Evolutionary conservation across 441 rosid species (phyloP).

Genomic region (Erodium trifolium): DNA sequence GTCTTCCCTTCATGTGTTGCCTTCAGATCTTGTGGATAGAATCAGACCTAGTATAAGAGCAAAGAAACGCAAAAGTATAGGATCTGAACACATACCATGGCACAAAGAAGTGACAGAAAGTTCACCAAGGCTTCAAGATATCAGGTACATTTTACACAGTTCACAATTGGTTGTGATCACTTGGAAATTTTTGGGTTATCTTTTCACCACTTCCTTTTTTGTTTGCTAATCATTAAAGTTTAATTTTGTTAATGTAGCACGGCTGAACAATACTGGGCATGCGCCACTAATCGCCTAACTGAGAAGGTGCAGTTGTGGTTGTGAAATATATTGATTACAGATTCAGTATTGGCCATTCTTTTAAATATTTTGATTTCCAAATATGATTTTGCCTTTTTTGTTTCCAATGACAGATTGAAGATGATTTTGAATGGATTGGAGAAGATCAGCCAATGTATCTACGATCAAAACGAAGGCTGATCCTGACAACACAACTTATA

Average conservation of each 20-base stretch:
- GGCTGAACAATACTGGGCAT: slow-evolving; percentile 70
- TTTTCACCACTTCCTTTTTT: background rate
- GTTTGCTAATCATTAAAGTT: background rate
- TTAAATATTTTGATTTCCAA: background rate
- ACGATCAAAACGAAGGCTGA: slow-evolving; percentile 65
- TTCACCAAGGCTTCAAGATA: slow-evolving; percentile 33
- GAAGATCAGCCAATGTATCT: background rate
- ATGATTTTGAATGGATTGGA: slow-evolving; percentile 31
- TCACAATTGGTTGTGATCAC: too few species aligned
- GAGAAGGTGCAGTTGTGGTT: slow-evolving; percentile 55
- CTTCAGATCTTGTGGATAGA: slow-evolving; percentile 25
- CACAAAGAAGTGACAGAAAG: slow-evolving; percentile 47
- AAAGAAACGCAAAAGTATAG: slow-evolving; percentile 49
- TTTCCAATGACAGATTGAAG: slow-evolving; percentile 46
- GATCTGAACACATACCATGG: slow-evolving; percentile 48
- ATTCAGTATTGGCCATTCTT: background rate
- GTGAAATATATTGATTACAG: background rate
- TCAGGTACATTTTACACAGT: slow-evolving; percentile 37
- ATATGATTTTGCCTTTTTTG: background rate
- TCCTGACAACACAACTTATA: slow-evolving; percentile 67
- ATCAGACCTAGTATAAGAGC: slow-evolving; percentile 24
- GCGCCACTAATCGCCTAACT: slow-evolving; percentile 45
- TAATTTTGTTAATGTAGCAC: slow-evolving; percentile 32
- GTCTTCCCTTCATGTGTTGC: slow-evolving; percentile 31
- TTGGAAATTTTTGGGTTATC: background rate